phyloP scores from a whole-genome alignment of 495 filamentous ascomycete genomes.

The Bryoglossum gracile region DNA sequence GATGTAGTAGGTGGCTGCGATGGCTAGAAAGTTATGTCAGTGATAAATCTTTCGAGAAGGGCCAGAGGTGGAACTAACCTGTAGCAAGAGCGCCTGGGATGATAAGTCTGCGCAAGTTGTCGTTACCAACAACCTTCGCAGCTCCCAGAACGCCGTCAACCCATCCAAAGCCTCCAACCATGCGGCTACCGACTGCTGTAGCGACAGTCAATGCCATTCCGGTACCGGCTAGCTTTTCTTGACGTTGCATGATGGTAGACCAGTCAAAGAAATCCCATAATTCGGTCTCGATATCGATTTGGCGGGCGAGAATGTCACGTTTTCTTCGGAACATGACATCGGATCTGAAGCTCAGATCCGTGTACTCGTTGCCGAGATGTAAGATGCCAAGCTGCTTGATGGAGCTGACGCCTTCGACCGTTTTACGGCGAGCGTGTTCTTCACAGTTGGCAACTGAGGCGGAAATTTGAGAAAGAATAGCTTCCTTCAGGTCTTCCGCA shows the following conservation, averaged over 20 bases:
- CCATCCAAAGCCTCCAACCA: conserved; percentile 80
- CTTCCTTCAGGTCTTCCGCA: conserved; percentile 84
- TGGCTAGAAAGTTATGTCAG: conserved; percentile 46
- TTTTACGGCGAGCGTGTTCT: conserved; percentile 70
- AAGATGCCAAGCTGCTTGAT: conserved; percentile 84
- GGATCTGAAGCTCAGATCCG: conserved; percentile 74
- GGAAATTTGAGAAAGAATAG: conserved; percentile 84
- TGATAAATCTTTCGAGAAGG: conserved; percentile 15
- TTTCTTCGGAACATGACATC: conserved; percentile 88
- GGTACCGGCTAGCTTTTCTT: conserved; percentile 90
- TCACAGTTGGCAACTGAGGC: conserved; percentile 71
- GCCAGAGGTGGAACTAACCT: conserved; percentile 47
- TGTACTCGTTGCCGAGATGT: conserved; percentile 81
- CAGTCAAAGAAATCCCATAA: conserved; percentile 91
- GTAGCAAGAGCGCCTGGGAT: conserved; percentile 70
- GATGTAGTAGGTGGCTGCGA: conserved; percentile 68
- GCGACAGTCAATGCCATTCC: conserved; percentile 89
- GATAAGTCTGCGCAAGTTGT: conserved; percentile 74
- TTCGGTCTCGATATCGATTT: conserved; percentile 82
- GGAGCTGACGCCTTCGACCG: conserved; percentile 71
- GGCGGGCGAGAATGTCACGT: conserved; percentile 68
- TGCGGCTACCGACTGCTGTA: conserved; percentile 72
- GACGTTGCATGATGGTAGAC: conserved; percentile 69
- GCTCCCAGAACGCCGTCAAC: conserved; percentile 79
- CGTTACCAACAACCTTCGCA: conserved; percentile 71